These are phyloP conservation scores for Wallacemonas collosoma DNA, from an alignment of 208 protist species.

Conservation along the genomic window DNA sequence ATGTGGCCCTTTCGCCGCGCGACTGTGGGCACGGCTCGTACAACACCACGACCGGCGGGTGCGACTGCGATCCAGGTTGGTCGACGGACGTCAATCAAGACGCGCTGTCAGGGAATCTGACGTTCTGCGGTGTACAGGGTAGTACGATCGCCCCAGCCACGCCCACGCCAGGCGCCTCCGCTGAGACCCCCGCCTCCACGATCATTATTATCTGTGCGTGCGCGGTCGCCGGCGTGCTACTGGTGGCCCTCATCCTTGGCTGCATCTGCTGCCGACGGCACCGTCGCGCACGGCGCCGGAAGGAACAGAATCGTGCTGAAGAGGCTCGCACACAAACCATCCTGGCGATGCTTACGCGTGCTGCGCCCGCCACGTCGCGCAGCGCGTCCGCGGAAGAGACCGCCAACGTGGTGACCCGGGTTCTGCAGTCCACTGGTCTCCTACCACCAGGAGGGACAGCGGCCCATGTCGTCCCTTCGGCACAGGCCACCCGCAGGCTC, in stretches of 20 bases:
- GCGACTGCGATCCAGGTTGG: constrained; percentile 39
- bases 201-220: constrained; percentile 18
- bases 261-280: constrained; percentile 21
- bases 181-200: neutral
- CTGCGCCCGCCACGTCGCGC: neutral
- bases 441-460: neutral
- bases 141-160: constrained; percentile 7
- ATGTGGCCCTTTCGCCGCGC: neutral
- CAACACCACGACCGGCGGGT: constrained; percentile 19
- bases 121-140: constrained; percentile 32
- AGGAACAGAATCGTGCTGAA: constrained; percentile 10
- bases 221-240: neutral
- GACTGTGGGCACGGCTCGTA: constrained; percentile 44
- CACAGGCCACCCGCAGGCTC: neutral
- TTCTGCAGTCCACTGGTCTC: neutral
- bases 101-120: constrained; percentile 15
- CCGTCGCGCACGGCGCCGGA: neutral
- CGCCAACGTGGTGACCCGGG: neutral
- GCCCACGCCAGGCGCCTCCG: neutral
- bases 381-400: neutral
- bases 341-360: neutral
- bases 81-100: constrained; percentile 32
- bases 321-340: constrained; percentile 2
- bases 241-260: constrained; percentile 7
- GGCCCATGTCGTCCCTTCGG: too few relatives aligned